Evolutionary conservation across 768 basidiomycete genomes (phyloP), one percentile per base, ranked within the genome.

Genomic region (Phanerochaete sordida): DNA sequence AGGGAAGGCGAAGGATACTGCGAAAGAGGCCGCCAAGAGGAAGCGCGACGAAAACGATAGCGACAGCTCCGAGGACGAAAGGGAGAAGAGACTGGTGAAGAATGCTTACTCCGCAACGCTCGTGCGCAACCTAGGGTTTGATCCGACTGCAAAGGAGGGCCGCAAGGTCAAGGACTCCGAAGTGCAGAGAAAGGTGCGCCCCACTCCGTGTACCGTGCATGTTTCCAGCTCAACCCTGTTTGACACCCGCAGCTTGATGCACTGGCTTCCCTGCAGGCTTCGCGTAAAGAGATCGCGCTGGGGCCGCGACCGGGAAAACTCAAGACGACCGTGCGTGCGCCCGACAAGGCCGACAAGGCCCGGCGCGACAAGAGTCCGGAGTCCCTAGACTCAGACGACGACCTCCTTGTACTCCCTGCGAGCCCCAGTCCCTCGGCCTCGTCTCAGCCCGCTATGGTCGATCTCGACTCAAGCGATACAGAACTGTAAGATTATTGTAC

Each of bases 71-170:
- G 53, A 63, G 9, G 68, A 68, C 31, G 54, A 59, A 33, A 60
- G 62, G 3, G 13, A 43, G 1, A 58, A 46, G 16, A 63, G 65
- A 33, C 44, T 56, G 46, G 65, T 64, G 51, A 84, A 79, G 67
- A 76, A 72, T 47, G 80, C 83, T 1, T 93, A 88, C 70, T 85
- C 86, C 39, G 84, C 87, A 0, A 76, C 77, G 52, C 71, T 89
- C 24, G 84, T 94, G 67, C 86, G 86, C 67, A 77, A 81, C 4
- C 76, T 94, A 2, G 92, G 92, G 1, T 94, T 93, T 60, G 90
- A 94, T 72, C 92, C 92, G 26, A 83, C 84, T 2, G 67, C 77
- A 8, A 86, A 84, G 66, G 71, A 75, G 45, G 84, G 84, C 1
- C 79, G 76, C 43, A 73, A 57, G 74, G 43, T 77, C 76, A 59